Conservation (phyloP, 2,329 filamentous ascomycete species). For the Colletotrichum ledebouriae region DNA sequence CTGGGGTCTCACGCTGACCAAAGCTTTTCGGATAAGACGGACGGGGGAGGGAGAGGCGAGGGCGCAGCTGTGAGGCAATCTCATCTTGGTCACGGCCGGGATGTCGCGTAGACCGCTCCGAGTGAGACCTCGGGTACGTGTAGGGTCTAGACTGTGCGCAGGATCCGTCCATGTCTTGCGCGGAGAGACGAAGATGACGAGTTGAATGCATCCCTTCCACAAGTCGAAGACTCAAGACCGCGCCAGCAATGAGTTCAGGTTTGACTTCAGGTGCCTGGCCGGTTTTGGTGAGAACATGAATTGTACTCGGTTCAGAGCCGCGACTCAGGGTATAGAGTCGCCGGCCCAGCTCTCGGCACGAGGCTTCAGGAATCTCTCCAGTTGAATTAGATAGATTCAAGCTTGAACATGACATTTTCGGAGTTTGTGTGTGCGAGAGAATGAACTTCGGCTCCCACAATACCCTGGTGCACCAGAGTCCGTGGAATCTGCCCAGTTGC, state of each 20-base stretch:
- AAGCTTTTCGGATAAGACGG: not conserved
- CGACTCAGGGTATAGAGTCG: not conserved
- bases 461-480: not conserved
- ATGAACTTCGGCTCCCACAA: not conserved
- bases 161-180: slow-evolving; percentile 25
- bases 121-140: slow-evolving; percentile 27
- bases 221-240: slow-evolving; percentile 14
- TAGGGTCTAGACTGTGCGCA: slow-evolving; percentile 18
- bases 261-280: not conserved
- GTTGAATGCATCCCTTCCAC: slow-evolving; percentile 12
- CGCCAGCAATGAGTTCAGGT: not conserved
- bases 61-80: not conserved
- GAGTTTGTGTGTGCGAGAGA: not conserved
- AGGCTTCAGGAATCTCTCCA: not conserved
- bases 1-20: slow-evolving; percentile 4
- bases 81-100: not conserved
- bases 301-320: not conserved
- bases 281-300: not conserved
- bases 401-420: not conserved
- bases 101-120: slow-evolving; percentile 6
- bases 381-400: not conserved
- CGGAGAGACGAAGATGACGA: slow-evolving; percentile 24
- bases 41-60: not conserved
- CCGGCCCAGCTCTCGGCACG: not conserved
- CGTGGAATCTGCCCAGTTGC: slow-evolving; percentile 8